Base-by-base conservation (phyloP, 83 land plant species). In the Picea engelmannii region DNA sequence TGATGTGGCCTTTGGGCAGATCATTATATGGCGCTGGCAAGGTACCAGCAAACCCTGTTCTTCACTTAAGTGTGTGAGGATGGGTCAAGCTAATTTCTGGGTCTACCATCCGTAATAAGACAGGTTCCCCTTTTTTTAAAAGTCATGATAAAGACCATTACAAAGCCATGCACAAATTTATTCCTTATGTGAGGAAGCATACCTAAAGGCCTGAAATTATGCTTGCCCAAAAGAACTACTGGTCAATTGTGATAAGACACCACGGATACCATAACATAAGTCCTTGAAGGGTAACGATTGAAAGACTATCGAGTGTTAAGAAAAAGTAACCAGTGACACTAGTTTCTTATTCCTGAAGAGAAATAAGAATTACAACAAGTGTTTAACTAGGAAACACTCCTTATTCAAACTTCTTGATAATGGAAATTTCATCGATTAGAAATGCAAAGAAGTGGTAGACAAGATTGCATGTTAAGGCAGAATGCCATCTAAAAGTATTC, bases 141-240 rank as follows among this genome's bases (percentile, higher is more conserved):
- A 55, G 59, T 55, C 15, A 13, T 55, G 16, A 55, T 55, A 13
- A 55, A 13, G 16, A 47, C 11, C 10, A 10, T 47, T 47, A 47
- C 52, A 47, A 47, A 47, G 52, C 10, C 4, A 13, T 55, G 59
- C 59, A 12, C 59, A 55, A 12, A 55, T 55, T 55, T 55, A 55
- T 13, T 55, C 71, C 42, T 38, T 31, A 27, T 27, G 16, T 15
- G 40, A 68, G 20, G 35, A 68, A 27, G 38, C 70, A 13, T 67
- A 67, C 70, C 70, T 67, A 27, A 67, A 68, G 31, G 31, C 71
- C 71, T 68, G 42, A 15, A 68, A 31, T 17, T 68, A 31, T 68
- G 42, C 17, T 68, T 5, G 35, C 71, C 38, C 71, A 25, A 25
- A 25, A 31, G 20, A 68, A 31, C 59, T 68, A 68, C 42, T 13